phyloP scores from a whole-genome alignment of 345 rosid species.

The Aethionema arabicum region DNA sequence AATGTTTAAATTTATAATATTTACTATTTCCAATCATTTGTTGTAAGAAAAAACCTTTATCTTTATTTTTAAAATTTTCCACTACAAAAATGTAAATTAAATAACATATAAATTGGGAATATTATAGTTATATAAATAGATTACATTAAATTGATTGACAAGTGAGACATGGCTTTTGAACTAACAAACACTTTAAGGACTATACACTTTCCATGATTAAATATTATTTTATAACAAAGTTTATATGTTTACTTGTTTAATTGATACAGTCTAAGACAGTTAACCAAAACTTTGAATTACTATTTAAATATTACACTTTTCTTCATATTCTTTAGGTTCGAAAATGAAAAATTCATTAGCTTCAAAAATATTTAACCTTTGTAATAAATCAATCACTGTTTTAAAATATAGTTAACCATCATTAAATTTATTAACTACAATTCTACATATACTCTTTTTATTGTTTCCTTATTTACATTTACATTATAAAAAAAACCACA shows the following conservation, averaged over 20 bases:
- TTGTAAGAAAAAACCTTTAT: neutral
- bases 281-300: constrained; percentile 21
- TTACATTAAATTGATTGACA: constrained; percentile 11
- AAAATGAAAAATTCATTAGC: too few species aligned
- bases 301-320: neutral
- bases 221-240: constrained; percentile 25
- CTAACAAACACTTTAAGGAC: constrained; percentile 26
- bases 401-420: too few species aligned
- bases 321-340: too few species aligned
- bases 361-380: too few species aligned
- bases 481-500: too few species aligned
- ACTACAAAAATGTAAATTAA: neutral
- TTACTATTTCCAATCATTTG: neutral
- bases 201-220: constrained; percentile 29
- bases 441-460: too few species aligned
- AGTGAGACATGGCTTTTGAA: constrained; percentile 16
- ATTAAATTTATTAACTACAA: too few species aligned
- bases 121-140: neutral
- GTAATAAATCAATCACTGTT: too few species aligned
- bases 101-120: neutral
- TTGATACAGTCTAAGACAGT: constrained; percentile 25
- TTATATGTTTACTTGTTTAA: constrained; percentile 32
- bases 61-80: neutral
- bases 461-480: too few species aligned
- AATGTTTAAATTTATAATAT: neutral